phyloP scores from a whole-genome alignment of 441 rosid species.

The Raphanus hybrid region DNA sequence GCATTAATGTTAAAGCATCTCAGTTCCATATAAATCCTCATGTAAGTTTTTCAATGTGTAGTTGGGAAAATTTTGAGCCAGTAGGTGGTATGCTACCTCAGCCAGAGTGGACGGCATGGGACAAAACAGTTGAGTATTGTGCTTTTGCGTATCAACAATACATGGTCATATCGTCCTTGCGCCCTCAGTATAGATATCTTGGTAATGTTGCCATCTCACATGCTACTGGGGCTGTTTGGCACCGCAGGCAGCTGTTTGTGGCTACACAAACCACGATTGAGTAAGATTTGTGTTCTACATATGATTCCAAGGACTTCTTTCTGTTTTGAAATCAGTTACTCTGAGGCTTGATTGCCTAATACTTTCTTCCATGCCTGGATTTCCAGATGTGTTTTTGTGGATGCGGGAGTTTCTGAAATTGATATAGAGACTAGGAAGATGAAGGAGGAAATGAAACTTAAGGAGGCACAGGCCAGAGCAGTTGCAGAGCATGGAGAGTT shows the following conservation, averaged over 20 bases:
- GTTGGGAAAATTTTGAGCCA: constrained; percentile 98
- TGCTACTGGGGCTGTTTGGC: constrained; percentile 99
- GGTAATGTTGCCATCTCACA: constrained; percentile 96
- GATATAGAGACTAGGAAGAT: constrained; percentile 86
- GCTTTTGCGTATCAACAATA: constrained; percentile 97
- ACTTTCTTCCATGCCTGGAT: constrained; percentile 31
- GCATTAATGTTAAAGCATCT: constrained; percentile 38
- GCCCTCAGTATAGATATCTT: constrained; percentile 95
- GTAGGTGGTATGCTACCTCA: constrained; percentile 97
- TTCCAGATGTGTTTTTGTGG: constrained; percentile 95
- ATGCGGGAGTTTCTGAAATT: constrained; percentile 90
- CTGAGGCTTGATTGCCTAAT: constrained; percentile 26
- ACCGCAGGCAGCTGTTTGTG: constrained; percentile 95
- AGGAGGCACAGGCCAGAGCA: constrained; percentile 88
- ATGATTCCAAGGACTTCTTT: constrained; percentile 18
- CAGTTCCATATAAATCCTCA: constrained; percentile 26
- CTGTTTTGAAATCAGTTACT: constrained; percentile 10
- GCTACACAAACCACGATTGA: constrained; percentile 97
- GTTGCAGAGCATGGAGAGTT: constrained; percentile 95
- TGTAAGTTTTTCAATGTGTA: constrained; percentile 52
- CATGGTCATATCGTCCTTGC: constrained; percentile 90
- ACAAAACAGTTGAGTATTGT: constrained; percentile 97
- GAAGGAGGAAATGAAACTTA: constrained; percentile 57
- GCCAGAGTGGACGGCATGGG: constrained; percentile 99
- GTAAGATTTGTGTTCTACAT: constrained; percentile 55